Base-by-base conservation (phyloP, 768 basidiomycete species). In the Tephrocybe sp. region DNA sequence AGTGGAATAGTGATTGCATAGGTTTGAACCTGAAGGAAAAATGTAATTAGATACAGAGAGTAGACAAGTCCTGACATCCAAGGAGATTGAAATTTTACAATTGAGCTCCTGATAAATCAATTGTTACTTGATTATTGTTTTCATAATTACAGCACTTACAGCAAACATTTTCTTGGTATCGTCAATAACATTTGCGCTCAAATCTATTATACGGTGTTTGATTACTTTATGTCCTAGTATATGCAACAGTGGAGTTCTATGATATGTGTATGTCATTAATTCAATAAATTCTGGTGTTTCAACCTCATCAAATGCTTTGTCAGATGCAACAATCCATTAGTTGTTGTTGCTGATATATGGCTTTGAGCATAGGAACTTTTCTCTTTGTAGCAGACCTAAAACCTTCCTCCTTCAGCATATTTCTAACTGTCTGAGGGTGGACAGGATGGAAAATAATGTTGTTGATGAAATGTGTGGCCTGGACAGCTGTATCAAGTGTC, bases 11-110 rank as follows among this genome's bases (percentile, higher is more conserved):
- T n/a, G n/a, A n/a, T n/a, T n/a, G n/a, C n/a, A n/a, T n/a, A n/a
- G n/a, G n/a, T n/a, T n/a, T n/a, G n/a, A n/a, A n/a, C n/a, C n/a
- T n/a, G n/a, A n/a, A n/a, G n/a, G n/a, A n/a, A n/a, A n/a, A n/a
- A n/a, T n/a, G n/a, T n/a, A n/a, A n/a, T n/a, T n/a, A n/a, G n/a
- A n/a, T n/a, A n/a, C n/a, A n/a, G n/a, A n/a, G n/a, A n/a, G n/a
- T n/a, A n/a, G n/a, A n/a, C n/a, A n/a, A n/a, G 62, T 62, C 62
- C 64, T 63, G 6, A 51, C 56, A 47, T 65, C 59, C 10, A 65
- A 52, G 1, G 57, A 63, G 7, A 63, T 45, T 4, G 44, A 36
- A 16, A 65, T 48, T 16, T 62, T 62, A 8, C 51, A 20, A 3
- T 52, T 26, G 38, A 57, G 50, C 41, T 54, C 45, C 62, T 63